Evolutionary conservation across 805 yeast species (phyloP).

Genomic region (Teunomyces pallodes): DNA sequence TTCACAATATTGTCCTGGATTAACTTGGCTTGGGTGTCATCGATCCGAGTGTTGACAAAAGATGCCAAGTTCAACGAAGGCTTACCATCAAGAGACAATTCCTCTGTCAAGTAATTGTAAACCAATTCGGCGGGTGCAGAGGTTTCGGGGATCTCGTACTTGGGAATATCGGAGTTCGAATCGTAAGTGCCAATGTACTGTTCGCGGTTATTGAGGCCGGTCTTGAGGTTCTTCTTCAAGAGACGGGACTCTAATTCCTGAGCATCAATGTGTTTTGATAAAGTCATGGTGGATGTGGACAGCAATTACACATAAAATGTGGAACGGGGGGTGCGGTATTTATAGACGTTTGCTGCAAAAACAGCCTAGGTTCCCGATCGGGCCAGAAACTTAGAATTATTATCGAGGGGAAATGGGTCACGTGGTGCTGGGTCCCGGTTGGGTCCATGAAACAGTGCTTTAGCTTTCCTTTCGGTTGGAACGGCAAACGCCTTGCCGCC

Average conservation of each 20-base stretch:
- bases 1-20: conserved; percentile 72
- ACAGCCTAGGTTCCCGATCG: neutral
- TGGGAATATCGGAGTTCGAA: conserved; percentile 41
- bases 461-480: no score
- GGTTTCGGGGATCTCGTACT: conserved; percentile 56
- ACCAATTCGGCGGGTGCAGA: conserved; percentile 56
- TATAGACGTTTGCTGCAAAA: neutral
- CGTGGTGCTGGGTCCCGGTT: no score
- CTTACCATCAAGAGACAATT: conserved; percentile 76
- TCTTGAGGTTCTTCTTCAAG: conserved; percentile 20
- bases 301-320: neutral
- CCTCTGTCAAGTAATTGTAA: conserved; percentile 66
- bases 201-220: conserved; percentile 22
- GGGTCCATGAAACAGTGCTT: no score
- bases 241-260: conserved; percentile 38
- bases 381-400: no score
- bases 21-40: conserved; percentile 45
- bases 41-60: conserved; percentile 76
- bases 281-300: conserved; percentile 31
- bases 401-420: no score
- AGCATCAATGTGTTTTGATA: conserved; percentile 45
- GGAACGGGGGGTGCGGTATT: neutral
- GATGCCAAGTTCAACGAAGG: conserved; percentile 85
- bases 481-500: no score
- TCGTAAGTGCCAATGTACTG: conserved; percentile 30